A percentile compares a stretch with the other conserved stretches of the same genome.
These are phyloP conservation scores for Alternaria infectoria DNA, from an alignment of 2,329 filamentous ascomycete species.

Conservation along the genomic window DNA sequence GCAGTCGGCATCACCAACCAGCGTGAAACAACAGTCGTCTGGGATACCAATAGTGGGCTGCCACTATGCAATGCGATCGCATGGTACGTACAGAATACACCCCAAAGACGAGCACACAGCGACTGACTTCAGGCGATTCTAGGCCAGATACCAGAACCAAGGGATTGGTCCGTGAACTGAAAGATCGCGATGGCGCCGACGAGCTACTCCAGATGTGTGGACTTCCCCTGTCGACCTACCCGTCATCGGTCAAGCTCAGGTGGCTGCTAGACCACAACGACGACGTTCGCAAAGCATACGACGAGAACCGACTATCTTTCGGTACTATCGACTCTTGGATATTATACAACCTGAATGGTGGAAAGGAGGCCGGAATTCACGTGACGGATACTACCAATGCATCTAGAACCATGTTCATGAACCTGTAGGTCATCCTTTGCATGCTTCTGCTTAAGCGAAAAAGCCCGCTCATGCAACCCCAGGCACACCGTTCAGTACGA, in stretches of 20 bases:
- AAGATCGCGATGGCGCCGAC: constrained; percentile 70
- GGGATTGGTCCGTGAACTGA: constrained; percentile 77
- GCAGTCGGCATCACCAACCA: constrained; percentile 89
- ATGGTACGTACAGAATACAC: constrained; percentile 58
- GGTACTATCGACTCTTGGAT: constrained; percentile 91
- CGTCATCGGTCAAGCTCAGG: constrained; percentile 81
- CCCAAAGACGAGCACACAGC: not conserved
- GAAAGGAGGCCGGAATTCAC: constrained; percentile 69
- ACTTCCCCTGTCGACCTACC: constrained; percentile 85
- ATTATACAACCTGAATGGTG: constrained; percentile 82
- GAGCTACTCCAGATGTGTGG: constrained; percentile 75
- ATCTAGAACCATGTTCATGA: constrained; percentile 93
- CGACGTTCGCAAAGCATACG: constrained; percentile 75
- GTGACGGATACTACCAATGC: constrained; percentile 90
- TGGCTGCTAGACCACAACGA: constrained; percentile 80
- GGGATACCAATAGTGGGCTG: constrained; percentile 81
- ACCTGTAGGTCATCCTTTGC: constrained; percentile 57
- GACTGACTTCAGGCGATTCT: constrained; percentile 5
- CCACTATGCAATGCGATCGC: constrained; percentile 84
- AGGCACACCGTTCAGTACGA: constrained; percentile 77
- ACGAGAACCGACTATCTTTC: constrained; percentile 77
- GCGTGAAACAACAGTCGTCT: constrained; percentile 84
- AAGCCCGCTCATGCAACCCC: constrained; percentile 3
- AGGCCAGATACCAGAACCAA: constrained; percentile 79
- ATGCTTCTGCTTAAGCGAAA: not conserved